Base-by-base conservation (phyloP, 768 basidiomycete species). In the Tubosaeta sp. region DNA sequence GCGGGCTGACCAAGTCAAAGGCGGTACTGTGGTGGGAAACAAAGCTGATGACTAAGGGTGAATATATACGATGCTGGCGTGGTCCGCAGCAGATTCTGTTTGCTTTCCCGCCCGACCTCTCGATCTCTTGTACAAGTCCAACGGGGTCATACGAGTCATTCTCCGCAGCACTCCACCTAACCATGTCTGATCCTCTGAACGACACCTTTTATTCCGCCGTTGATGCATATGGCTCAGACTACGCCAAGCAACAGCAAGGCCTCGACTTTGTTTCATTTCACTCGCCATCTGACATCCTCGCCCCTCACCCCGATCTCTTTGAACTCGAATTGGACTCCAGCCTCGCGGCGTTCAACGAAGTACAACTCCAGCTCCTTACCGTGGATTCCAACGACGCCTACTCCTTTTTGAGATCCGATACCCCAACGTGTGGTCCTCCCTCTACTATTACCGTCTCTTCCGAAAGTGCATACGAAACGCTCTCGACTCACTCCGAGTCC, bases 221-320 rank as follows among this genome's bases (percentile, higher is more conserved):
- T 56, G 68, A 69, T 65, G 52, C 70, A 43, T 69, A 72, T 53
- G 69, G 69, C 57, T 62, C 69, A 34, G 69, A 70, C 54, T 71
- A 67, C 69, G 57, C 65, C 58, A 72, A 72, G 67, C 70, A 70
- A 44, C 66, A 59, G 58, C 68, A 78, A 64, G 73, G 73, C 71
- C 74, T 81, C 67, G 81, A 82, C 70, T 85, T 85, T 74, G 76
- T 81, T 72, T 84, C 83, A 66, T 84, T 85, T 72, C 80, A 82
- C 63, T 76, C 80, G 56, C 78, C 82, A 59, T 74, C 80, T 53
- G 87, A 88, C 72, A 79, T 87, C 71, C 76, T 83, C 61, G 86
- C 85, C 48, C 87, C 88, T 41, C 81, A 86, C 64, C 85, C 87
- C 55, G 88, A 91, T 76, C 77, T 83, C 57, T 91, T 92, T 73